A percentile compares a stretch with the other conserved stretches of the same genome.
phyloP scores from a whole-genome alignment of 2,329 filamentous ascomycete species.

The Fusarium paranaense region DNA sequence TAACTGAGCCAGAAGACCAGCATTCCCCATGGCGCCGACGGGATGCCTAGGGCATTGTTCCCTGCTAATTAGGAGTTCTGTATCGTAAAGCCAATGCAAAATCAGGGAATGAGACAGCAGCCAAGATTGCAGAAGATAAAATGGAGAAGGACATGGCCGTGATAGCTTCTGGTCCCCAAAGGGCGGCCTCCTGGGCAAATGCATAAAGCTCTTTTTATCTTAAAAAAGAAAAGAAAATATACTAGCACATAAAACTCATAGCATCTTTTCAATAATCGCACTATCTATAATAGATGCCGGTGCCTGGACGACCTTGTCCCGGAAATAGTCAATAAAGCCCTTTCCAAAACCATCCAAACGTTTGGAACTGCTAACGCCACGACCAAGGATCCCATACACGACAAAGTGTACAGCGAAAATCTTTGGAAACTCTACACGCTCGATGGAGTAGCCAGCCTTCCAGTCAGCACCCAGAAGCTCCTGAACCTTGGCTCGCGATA shows the following conservation, averaged over 20 bases:
- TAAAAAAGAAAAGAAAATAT: too few relatives aligned
- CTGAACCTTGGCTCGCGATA: neutral
- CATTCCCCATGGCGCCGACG: neutral
- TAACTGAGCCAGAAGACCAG: too few relatives aligned
- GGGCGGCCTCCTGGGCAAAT: too few relatives aligned
- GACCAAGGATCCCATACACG: neutral
- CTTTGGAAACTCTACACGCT: neutral
- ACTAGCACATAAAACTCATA: neutral
- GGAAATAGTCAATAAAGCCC: neutral
- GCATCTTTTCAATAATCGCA: neutral
- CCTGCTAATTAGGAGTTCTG: rapidly evolving
- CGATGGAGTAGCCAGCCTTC: neutral
- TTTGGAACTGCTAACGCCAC: neutral
- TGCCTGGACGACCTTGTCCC: neutral
- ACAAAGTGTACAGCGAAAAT: neutral
- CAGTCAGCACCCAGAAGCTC: neutral
- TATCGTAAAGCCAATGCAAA: neutral
- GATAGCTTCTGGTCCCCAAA: too few relatives aligned
- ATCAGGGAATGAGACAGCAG: neutral
- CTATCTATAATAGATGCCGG: neutral
- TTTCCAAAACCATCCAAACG: neutral
- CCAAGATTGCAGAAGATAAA: neutral
- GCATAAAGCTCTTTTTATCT: too few relatives aligned
- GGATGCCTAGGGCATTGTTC: neutral
- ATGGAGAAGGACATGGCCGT: too few relatives aligned